Evolutionary conservation across 1,139 yeast genomes (phyloP).

Genomic region (Pichia inconspicua): DNA sequence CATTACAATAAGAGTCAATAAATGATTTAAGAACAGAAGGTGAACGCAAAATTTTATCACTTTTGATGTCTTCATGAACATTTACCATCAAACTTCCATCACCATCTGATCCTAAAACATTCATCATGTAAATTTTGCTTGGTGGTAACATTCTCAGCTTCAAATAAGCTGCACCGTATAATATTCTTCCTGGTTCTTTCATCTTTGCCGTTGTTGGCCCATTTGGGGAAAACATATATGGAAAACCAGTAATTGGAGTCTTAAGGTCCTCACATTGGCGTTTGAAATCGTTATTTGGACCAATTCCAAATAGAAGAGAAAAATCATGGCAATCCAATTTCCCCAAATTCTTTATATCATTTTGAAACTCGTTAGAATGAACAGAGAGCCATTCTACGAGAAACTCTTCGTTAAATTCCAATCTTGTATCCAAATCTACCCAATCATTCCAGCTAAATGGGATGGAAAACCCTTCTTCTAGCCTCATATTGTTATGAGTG

Average conservation of each 20-base stretch:
- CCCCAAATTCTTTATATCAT: slow-evolving; percentile 8
- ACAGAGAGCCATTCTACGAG: slow-evolving; percentile 15
- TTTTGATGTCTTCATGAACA: slow-evolving; percentile 12
- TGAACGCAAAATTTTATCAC: slow-evolving; percentile 4
- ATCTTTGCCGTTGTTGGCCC: slow-evolving; percentile 15
- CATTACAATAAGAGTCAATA: slow-evolving; percentile 12
- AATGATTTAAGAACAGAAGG: slow-evolving; percentile 11
- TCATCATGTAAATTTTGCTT: slow-evolving; percentile 23
- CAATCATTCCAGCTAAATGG: slow-evolving; percentile 28
- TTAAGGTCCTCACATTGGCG: slow-evolving; percentile 13
- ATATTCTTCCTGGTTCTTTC: slow-evolving; percentile 21
- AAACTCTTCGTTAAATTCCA: slow-evolving; percentile 16
- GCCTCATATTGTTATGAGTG: slow-evolving; percentile 11
- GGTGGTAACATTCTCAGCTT: slow-evolving; percentile 24
- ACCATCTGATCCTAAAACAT: slow-evolving; percentile 19
- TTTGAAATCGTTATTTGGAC: slow-evolving; percentile 10
- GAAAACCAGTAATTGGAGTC: slow-evolving; percentile 1
- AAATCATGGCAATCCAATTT: slow-evolving; percentile 18
- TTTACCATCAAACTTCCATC: slow-evolving; percentile 19
- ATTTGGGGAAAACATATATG: slow-evolving; percentile 18
- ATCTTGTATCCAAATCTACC: slow-evolving; percentile 23
- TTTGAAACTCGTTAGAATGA: slow-evolving; percentile 8
- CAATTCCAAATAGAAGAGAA: slow-evolving; percentile 17
- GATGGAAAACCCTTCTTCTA: slow-evolving; percentile 18
- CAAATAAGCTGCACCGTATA: slow-evolving; percentile 24